Evolutionary conservation across 352 stramenopile species (phyloP), one percentile per base, ranked within the genome.

Genomic region (Globisporangium uncinulatum): DNA sequence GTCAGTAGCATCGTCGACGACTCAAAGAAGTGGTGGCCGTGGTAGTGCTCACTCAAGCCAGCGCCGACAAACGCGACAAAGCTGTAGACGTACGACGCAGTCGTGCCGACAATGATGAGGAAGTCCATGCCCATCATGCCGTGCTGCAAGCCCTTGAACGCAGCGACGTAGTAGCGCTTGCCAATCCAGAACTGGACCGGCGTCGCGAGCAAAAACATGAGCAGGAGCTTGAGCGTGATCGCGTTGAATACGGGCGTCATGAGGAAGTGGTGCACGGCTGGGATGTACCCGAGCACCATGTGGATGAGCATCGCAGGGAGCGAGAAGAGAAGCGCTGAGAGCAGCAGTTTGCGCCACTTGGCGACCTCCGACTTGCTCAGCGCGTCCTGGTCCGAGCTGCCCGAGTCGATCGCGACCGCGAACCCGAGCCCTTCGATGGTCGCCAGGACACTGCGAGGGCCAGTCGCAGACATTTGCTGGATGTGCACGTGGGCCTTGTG

Each of bases 51-150:
- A 32, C 79, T 73, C 41, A 93, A 24, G 0, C 66, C 70, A 32
- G 78, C 87, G 11, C 79, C 72, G 29, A 96, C 66, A 24, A 95
- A 74, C 43, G 85, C 89, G 45, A 89, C 65, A 37, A 94, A 77
- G 44, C 83, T 93, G 62, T 95, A 96, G 11, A 87, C 66, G 59
- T 96, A 96, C 55, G 86, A 93, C 47, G 86, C 81, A n/a, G 79
- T 82, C 0, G 86, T 94, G 56, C 86, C 86, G 8, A 85, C 70
- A 39, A 92, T 83, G 32, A 96, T 85, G 32, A 96, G 58, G 54
- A 95, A 95, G 54, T 92, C 84, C 86, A 95, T 96, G n/a, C 86
- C 86, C 73, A 94, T 90, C 53, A 89, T 86, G 1, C 86, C 79
- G 51, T 94, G 86, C 62, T 89, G 74, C 13, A 94, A 39, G 11